Evolutionary conservation across 2,329 filamentous ascomycete genomes (phyloP).

Genomic region (Graphium sp.): DNA sequence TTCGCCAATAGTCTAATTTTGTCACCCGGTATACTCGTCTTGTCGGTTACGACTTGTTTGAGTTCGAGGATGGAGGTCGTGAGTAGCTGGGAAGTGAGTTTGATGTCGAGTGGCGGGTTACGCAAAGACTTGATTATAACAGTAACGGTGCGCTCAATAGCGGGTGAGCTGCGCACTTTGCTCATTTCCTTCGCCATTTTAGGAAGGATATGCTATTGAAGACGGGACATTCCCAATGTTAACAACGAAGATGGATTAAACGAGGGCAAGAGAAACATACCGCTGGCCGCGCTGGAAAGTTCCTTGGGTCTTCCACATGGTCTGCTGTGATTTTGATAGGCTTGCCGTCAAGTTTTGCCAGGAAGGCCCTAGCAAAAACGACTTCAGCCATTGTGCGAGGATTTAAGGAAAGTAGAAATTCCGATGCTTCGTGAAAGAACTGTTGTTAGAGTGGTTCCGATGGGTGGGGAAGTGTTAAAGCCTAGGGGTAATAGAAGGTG

Average conservation of each 20-base stretch:
- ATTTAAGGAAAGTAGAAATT: too few species aligned
- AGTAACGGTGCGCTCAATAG: constrained; percentile 30
- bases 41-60: constrained; percentile 49
- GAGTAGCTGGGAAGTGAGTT: constrained; percentile 42
- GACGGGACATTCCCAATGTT: constrained; percentile 6
- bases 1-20: constrained; percentile 78
- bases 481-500: too few species aligned
- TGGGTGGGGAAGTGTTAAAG: too few species aligned
- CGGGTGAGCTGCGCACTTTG: constrained; percentile 30
- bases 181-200: constrained; percentile 43
- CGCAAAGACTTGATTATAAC: constrained; percentile 62
- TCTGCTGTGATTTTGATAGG: constrained; percentile 73
- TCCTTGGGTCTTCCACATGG: constrained; percentile 74
- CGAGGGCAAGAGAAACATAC: constrained; percentile 26
- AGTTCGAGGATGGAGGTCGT: constrained; percentile 66
- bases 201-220: constrained; percentile 50
- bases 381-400: constrained; percentile 55
- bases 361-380: constrained; percentile 69
- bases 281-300: constrained; percentile 58
- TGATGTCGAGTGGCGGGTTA: constrained; percentile 53
- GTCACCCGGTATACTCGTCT: constrained; percentile 46
- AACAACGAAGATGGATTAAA: not conserved
- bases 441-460: too few species aligned
- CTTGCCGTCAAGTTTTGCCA: constrained; percentile 61
- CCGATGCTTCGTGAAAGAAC: too few species aligned